These are phyloP conservation scores for Hippophae gyantsensis DNA, from an alignment of 306 rosid genomes.

Conservation along the genomic window DNA sequence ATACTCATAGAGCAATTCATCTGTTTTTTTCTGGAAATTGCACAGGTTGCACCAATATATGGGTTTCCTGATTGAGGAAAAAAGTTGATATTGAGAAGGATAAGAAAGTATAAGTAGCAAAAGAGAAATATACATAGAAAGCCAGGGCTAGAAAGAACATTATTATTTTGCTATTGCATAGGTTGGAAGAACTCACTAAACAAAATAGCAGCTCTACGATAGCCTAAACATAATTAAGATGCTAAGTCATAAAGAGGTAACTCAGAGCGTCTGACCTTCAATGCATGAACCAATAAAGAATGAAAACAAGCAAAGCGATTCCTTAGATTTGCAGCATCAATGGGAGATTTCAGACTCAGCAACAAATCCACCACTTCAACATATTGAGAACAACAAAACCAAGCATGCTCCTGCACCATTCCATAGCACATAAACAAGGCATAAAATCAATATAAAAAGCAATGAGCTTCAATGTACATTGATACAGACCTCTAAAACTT, in stretches of 20 bases:
- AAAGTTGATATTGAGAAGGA: too few relatives aligned
- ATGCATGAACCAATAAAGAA: conserved; percentile 45
- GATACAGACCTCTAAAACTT: conserved; percentile 62
- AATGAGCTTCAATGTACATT: conserved; percentile 2
- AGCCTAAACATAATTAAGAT: background rate
- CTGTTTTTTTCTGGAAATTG: too few relatives aligned
- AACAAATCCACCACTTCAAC: conserved; percentile 55
- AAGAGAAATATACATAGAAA: too few relatives aligned
- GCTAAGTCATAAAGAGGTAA: background rate
- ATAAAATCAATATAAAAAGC: conserved; percentile 2
- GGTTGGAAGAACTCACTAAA: background rate
- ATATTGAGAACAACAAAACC: conserved; percentile 46
- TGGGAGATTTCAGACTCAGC: conserved; percentile 48
- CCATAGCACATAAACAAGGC: conserved; percentile 16
- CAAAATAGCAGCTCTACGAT: too few relatives aligned
- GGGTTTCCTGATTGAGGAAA: too few relatives aligned
- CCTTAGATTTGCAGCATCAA: conserved; percentile 40
- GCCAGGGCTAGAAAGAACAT: too few relatives aligned
- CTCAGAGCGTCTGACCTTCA: conserved; percentile 48
- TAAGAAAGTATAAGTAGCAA: too few relatives aligned
- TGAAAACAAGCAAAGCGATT: conserved; percentile 64
- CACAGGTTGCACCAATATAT: too few relatives aligned
- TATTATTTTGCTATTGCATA: too few relatives aligned
- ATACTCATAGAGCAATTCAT: too few relatives aligned
- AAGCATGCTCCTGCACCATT: conserved; percentile 60